These are phyloP conservation scores for Crithidia fasciculata DNA, from an alignment of 208 protist species.

Conservation along the genomic window DNA sequence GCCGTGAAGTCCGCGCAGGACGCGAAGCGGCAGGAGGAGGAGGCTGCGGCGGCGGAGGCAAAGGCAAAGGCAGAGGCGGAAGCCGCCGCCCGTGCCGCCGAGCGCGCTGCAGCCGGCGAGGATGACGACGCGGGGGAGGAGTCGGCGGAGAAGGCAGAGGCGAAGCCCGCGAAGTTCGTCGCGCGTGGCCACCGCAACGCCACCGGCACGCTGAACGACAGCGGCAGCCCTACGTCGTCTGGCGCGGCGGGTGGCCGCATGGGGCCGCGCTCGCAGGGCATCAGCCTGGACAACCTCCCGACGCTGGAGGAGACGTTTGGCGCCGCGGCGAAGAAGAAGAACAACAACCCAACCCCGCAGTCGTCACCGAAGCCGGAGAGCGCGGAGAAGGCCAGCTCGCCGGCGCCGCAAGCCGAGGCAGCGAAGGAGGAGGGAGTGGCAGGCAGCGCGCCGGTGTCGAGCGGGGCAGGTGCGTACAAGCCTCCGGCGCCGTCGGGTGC, in stretches of 20 bases:
- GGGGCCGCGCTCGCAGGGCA: conserved; percentile 11
- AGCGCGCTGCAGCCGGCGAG: conserved; percentile 3
- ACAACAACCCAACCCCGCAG: conserved; percentile 30
- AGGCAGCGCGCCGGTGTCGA: conserved; percentile 14
- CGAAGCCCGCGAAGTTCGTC: conserved; percentile 70
- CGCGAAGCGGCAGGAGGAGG: conserved; percentile 25
- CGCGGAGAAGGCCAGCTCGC: conserved; percentile 12
- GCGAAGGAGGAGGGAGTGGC: background rate
- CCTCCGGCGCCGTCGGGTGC: conserved; percentile 11
- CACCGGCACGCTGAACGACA: conserved; percentile 48
- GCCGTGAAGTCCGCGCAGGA: conserved; percentile 31
- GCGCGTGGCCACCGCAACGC: conserved; percentile 69
- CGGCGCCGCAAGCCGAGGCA: conserved; percentile 6
- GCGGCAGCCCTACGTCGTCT: conserved; percentile 12
- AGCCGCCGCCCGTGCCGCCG: conserved; percentile 9
- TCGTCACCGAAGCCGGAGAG: conserved; percentile 11
- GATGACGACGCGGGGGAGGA: background rate
- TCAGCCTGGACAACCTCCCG: conserved; percentile 61
- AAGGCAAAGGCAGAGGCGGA: conserved; percentile 28
- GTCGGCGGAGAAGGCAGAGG: conserved; percentile 24
- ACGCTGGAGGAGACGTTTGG: conserved; percentile 66
- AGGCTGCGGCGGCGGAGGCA: conserved; percentile 13
- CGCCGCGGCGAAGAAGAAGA: conserved; percentile 1
- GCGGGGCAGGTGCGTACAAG: conserved; percentile 9
- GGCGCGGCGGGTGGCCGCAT: conserved; percentile 1